Conservation (phyloP, 2,329 filamentous ascomycete species). For the Pleomassaria siparia region DNA sequence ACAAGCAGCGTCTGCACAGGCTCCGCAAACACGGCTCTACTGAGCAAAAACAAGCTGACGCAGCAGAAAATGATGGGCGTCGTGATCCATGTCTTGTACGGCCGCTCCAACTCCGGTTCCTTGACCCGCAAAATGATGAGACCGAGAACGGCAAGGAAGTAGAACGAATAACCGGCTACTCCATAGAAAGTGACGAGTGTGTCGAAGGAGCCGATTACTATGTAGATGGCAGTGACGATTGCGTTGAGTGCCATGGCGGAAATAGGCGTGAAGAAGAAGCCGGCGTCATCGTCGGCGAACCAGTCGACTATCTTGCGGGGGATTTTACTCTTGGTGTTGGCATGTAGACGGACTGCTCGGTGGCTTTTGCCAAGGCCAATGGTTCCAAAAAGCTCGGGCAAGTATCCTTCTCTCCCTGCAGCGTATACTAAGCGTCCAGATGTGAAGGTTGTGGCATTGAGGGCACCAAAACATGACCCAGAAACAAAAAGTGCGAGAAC, state of each 20-base stretch:
- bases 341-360: slow-evolving; percentile 38
- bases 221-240: slow-evolving; percentile 71
- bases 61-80: slow-evolving; percentile 99
- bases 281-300: slow-evolving; percentile 65
- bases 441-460: slow-evolving; percentile 94
- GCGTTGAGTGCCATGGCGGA: slow-evolving; percentile 85
- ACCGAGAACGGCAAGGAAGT: slow-evolving; percentile 92
- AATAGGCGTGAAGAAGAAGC: slow-evolving; percentile 91
- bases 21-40: slow-evolving; percentile 84
- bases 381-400: slow-evolving; percentile 79
- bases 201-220: slow-evolving; percentile 83
- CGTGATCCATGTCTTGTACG: slow-evolving; percentile 94
- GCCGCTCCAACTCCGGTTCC: slow-evolving; percentile 84
- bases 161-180: slow-evolving; percentile 95
- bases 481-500: slow-evolving; percentile 86
- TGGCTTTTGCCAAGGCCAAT: slow-evolving; percentile 67
- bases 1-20: slow-evolving; percentile 89
- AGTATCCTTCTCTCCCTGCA: slow-evolving; percentile 91
- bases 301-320: slow-evolving; percentile 25
- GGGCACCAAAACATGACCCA: slow-evolving; percentile 87
- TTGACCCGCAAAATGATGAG: slow-evolving; percentile 85
- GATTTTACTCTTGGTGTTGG: slow-evolving; percentile 25
- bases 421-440: slow-evolving; percentile 89
- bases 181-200: slow-evolving; percentile 96
- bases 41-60: slow-evolving; percentile 89